phyloP scores from a whole-genome alignment of 2,329 filamentous ascomycete genomes.

The Cladosporium sp. region DNA sequence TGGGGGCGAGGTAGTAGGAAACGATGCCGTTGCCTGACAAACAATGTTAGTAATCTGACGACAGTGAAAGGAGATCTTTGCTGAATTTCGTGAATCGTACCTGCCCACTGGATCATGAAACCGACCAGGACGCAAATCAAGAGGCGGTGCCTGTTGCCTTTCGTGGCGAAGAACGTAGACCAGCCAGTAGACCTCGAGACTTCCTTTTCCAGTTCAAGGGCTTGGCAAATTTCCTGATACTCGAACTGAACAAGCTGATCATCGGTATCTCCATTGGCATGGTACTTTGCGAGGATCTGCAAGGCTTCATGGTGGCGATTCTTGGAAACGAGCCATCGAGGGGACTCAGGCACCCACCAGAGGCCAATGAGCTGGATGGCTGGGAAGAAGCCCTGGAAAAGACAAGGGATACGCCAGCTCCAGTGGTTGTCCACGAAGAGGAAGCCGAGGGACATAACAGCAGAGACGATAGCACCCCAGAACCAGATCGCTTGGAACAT shows the following conservation, averaged over 20 bases:
- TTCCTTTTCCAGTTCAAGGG: conserved; percentile 58
- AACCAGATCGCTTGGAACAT: conserved; percentile 28
- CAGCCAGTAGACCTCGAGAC: conserved; percentile 40
- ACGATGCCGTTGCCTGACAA: background rate
- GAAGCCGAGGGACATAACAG: conserved; percentile 28
- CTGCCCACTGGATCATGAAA: conserved; percentile 42
- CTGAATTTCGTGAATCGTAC: conserved; percentile 30
- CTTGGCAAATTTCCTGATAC: conserved; percentile 60
- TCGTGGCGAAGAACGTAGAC: conserved; percentile 25
- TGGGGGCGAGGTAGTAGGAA: conserved; percentile 25
- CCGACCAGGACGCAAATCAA: conserved; percentile 41
- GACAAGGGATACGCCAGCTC: conserved; percentile 31
- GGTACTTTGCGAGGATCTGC: conserved; percentile 42
- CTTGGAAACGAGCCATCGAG: conserved; percentile 29
- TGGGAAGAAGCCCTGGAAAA: conserved; percentile 29
- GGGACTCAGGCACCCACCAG: conserved; percentile 28
- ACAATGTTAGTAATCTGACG: background rate
- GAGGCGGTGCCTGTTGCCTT: conserved; percentile 40
- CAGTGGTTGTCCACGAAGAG: conserved; percentile 25
- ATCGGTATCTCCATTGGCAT: conserved; percentile 45
- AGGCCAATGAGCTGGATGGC: conserved; percentile 26
- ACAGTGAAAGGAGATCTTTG: background rate
- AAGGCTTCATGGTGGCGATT: conserved; percentile 30
- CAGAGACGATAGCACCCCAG: conserved; percentile 29
- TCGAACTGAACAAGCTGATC: conserved; percentile 60